Percentiles rank a stretch among this genome's conserved stretches.
phyloP scores from a whole-genome alignment of 176 grass and related monocot genomes.

The Zea luxurians region DNA sequence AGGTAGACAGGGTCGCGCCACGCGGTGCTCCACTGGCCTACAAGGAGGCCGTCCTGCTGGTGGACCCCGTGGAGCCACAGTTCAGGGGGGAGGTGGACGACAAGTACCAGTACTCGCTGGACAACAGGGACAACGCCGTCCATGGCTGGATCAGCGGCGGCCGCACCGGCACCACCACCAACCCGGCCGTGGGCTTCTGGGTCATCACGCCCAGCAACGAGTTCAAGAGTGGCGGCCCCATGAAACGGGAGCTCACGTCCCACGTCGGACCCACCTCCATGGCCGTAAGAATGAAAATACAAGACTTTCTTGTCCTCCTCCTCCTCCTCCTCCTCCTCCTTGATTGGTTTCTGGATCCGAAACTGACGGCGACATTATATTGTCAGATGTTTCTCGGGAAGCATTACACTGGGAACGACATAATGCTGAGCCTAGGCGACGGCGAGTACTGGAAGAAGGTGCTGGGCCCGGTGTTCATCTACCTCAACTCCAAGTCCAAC shows the following conservation, averaged over 20 bases:
- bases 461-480: slow-evolving; percentile 83
- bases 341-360: too few relatives aligned
- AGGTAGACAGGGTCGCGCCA: slow-evolving; percentile 26
- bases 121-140: slow-evolving; percentile 52
- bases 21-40: slow-evolving; percentile 47
- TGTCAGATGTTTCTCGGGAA: slow-evolving; percentile 47
- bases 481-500: slow-evolving; percentile 54
- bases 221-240: slow-evolving; percentile 66
- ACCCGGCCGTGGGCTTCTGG: slow-evolving; percentile 63
- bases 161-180: background rate
- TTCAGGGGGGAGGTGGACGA: slow-evolving; percentile 89
- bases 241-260: slow-evolving; percentile 75
- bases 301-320: background rate
- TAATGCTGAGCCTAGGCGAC: slow-evolving; percentile 44
- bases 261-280: slow-evolving; percentile 68
- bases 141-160: slow-evolving; percentile 64
- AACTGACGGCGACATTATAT: too few relatives aligned
- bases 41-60: slow-evolving; percentile 64
- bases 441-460: slow-evolving; percentile 81
- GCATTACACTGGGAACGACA: slow-evolving; percentile 61
- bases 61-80: slow-evolving; percentile 43
- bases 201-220: slow-evolving; percentile 70
- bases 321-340: background rate
- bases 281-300: slow-evolving; percentile 13
- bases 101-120: slow-evolving; percentile 72